Conservation (phyloP, 345 rosid species). For the Bruguiera gymnorhiza region DNA sequence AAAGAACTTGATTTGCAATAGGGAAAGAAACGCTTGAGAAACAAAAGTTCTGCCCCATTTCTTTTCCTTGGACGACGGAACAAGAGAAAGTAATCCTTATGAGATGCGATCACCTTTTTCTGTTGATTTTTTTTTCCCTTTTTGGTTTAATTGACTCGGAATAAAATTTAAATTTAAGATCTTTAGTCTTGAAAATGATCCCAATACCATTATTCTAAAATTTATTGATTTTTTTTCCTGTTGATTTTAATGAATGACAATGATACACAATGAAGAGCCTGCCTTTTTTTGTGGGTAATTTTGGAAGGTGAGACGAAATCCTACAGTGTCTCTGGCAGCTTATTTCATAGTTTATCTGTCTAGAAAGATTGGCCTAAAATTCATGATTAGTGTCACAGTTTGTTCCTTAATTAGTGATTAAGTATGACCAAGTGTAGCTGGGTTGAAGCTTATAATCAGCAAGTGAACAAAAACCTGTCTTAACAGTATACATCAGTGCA, state of each 20-base stretch:
- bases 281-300: not conserved
- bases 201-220: too few relatives aligned
- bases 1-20: not conserved
- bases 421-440: not conserved
- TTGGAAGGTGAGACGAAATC: too few relatives aligned
- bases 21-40: not conserved
- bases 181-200: not conserved
- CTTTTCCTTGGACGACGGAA: constrained; percentile 5
- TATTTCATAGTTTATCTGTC: too few relatives aligned
- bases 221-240: too few relatives aligned
- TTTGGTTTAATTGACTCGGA: not conserved
- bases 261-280: not conserved
- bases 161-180: not conserved
- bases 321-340: too few relatives aligned
- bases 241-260: constrained; percentile 22
- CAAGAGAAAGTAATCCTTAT: constrained; percentile 15
- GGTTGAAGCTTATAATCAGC: not conserved
- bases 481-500: constrained; percentile 3
- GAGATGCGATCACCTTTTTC: constrained; percentile 25
- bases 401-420: not conserved
- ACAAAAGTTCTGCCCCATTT: not conserved
- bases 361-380: too few relatives aligned
- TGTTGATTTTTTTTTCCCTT: not conserved
- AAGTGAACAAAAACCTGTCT: not conserved
- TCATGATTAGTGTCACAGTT: too few relatives aligned